These are phyloP conservation scores for Xylaria sp. DNA, from an alignment of 2,329 filamentous ascomycete genomes.

Conservation along the genomic window DNA sequence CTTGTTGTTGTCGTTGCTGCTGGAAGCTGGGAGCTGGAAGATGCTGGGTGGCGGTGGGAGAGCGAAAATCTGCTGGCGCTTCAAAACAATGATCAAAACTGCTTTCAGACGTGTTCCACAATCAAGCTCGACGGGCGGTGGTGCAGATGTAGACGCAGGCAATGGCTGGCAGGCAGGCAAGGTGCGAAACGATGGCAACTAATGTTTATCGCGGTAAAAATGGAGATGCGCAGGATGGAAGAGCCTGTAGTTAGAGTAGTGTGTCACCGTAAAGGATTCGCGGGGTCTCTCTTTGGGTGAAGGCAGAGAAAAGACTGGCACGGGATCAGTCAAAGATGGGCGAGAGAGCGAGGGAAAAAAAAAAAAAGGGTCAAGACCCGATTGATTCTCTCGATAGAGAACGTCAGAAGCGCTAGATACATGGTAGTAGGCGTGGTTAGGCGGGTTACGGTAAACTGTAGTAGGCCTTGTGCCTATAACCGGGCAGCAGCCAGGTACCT, in stretches of 20 bases:
- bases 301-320: conserved; percentile 29
- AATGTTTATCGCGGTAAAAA: conserved; percentile 44
- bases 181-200: conserved; percentile 37
- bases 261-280: conserved; percentile 45
- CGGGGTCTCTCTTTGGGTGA: conserved; percentile 41
- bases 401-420: conserved; percentile 40
- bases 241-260: conserved; percentile 35
- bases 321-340: conserved; percentile 29
- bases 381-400: conserved; percentile 41
- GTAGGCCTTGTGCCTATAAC: not conserved
- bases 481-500: not conserved
- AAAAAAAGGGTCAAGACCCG: conserved; percentile 45
- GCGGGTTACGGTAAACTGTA: not conserved
- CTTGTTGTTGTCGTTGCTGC: not conserved
- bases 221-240: conserved; percentile 37
- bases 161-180: conserved; percentile 13
- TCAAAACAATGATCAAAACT: conserved; percentile 40
- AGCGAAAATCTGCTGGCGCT: conserved; percentile 31
- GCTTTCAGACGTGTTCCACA: conserved; percentile 37
- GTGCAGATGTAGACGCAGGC: conserved; percentile 32
- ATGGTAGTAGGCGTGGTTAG: conserved; percentile 4
- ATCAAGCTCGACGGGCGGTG: conserved; percentile 31
- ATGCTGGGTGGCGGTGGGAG: conserved; percentile 26
- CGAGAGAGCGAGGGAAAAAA: conserved; percentile 28
- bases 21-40: not conserved